A percentile compares a stretch with the other conserved stretches of the same genome.
phyloP scores from a whole-genome alignment of 495 filamentous ascomycete species.

The Neurospora sp. region DNA sequence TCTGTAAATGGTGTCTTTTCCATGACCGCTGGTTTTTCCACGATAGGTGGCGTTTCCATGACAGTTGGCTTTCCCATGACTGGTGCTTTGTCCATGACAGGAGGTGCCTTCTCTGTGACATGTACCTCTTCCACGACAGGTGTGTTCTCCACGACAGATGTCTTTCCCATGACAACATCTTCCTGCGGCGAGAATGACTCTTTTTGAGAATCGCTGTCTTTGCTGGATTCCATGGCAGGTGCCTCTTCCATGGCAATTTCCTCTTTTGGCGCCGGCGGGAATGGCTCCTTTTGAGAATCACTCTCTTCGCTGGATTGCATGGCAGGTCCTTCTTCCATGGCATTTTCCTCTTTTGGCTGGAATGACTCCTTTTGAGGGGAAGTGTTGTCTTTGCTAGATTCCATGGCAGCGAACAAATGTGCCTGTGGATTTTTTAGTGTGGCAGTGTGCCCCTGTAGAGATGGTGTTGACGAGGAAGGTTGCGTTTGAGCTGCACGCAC shows the following conservation, averaged over 20 bases:
- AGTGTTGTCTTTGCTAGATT: neutral
- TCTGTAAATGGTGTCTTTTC: too few relatives aligned
- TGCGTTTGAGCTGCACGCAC: neutral
- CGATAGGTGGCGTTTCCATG: neutral
- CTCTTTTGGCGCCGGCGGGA: neutral
- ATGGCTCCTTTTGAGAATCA: neutral
- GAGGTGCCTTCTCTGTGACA: too few relatives aligned
- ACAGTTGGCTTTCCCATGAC: neutral
- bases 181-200: too few relatives aligned
- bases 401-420: neutral
- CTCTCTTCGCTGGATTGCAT: neutral
- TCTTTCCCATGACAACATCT: neutral
- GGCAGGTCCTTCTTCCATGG: fast-evolving
- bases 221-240: neutral
- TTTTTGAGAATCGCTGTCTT: too few relatives aligned
- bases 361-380: neutral
- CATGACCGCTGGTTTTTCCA: too few relatives aligned
- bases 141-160: neutral
- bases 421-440: neutral
- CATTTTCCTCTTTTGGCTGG: neutral
- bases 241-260: neutral
- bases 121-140: neutral
- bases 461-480: neutral
- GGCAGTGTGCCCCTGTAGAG: neutral
- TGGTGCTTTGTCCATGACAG: neutral